These are phyloP conservation scores for Exophiala lecanii-corni DNA, from an alignment of 2,329 filamentous ascomycete genomes.

Conservation along the genomic window DNA sequence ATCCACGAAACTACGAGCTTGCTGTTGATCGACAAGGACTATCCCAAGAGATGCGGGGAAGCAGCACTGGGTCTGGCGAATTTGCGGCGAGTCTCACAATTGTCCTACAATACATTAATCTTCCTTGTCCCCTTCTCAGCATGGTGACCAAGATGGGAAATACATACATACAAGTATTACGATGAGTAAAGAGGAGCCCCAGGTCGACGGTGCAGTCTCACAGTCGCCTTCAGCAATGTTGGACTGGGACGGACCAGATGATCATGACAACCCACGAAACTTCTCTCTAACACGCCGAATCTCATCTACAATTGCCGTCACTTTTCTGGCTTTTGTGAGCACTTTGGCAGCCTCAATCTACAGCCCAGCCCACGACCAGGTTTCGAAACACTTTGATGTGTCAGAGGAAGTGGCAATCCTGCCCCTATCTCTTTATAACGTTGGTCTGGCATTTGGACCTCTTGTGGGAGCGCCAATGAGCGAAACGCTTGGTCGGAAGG, in stretches of 20 bases:
- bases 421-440: slow-evolving; percentile 34
- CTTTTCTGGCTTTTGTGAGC: slow-evolving; percentile 21
- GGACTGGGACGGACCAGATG: slow-evolving; percentile 22
- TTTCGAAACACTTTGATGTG: slow-evolving; percentile 41
- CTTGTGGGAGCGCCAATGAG: slow-evolving; percentile 34
- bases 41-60: too few species aligned
- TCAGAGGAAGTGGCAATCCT: slow-evolving; percentile 30
- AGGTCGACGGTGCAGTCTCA: too few species aligned
- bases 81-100: too few species aligned
- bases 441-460: slow-evolving; percentile 36
- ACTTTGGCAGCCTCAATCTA: slow-evolving; percentile 29
- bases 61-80: too few species aligned
- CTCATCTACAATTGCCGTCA: slow-evolving; percentile 20
- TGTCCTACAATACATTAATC: too few species aligned
- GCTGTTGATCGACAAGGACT: too few species aligned
- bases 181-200: too few species aligned
- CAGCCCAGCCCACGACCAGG: slow-evolving; percentile 46
- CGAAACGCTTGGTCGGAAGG: slow-evolving; percentile 34
- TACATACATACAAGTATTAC: too few species aligned
- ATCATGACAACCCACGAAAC: slow-evolving; percentile 25
- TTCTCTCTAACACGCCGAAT: slow-evolving; percentile 18
- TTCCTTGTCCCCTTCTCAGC: too few species aligned
- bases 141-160: too few species aligned
- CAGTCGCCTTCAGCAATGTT: too few species aligned
- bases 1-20: too few species aligned